Conservation (phyloP, 768 basidiomycete species). For the Tubosaeta sp. region DNA sequence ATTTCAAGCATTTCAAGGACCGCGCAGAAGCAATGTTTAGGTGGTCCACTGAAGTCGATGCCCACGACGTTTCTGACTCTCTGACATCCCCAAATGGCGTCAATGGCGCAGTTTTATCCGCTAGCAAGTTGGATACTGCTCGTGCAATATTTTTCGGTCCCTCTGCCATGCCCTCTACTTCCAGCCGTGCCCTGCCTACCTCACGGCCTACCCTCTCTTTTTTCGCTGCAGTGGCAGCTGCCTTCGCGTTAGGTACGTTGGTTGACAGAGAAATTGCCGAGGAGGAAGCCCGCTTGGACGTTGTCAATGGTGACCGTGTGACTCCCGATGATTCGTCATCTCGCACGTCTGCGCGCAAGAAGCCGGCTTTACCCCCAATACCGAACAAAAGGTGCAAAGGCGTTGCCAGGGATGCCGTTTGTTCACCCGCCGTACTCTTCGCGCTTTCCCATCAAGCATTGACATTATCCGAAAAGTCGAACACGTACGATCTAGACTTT, state of each 20-base stretch:
- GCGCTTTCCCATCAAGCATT: slow-evolving; percentile 48
- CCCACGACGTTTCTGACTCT: slow-evolving; percentile 12
- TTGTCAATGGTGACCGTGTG: slow-evolving; percentile 16
- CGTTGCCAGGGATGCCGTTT: slow-evolving; percentile 26
- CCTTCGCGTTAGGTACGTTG: slow-evolving; percentile 56
- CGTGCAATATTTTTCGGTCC: slow-evolving; percentile 31
- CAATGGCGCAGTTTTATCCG: slow-evolving; percentile 13
- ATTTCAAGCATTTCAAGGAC: slow-evolving; percentile 43
- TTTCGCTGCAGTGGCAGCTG: slow-evolving; percentile 56
- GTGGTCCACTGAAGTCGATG: slow-evolving; percentile 35
- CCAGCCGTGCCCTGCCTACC: slow-evolving; percentile 7
- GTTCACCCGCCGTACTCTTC: slow-evolving; percentile 38
- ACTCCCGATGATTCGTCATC: slow-evolving; percentile 23
- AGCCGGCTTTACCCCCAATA: slow-evolving; percentile 13
- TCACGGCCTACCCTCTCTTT: slow-evolving; percentile 35
- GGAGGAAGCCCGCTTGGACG: slow-evolving; percentile 25
- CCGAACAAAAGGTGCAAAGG: slow-evolving; percentile 25
- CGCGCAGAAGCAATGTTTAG: slow-evolving; percentile 43
- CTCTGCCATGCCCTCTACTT: slow-evolving; percentile 5
- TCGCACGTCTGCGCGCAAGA: slow-evolving; percentile 19
- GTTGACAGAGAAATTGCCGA: slow-evolving; percentile 29
- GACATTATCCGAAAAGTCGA: slow-evolving; percentile 38
- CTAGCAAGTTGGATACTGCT: slow-evolving; percentile 24
- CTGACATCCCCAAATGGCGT: slow-evolving; percentile 31
- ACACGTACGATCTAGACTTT: slow-evolving; percentile 51